Base-by-base conservation (phyloP, 441 rosid genomes). In the Adansonia madagascariensis region DNA sequence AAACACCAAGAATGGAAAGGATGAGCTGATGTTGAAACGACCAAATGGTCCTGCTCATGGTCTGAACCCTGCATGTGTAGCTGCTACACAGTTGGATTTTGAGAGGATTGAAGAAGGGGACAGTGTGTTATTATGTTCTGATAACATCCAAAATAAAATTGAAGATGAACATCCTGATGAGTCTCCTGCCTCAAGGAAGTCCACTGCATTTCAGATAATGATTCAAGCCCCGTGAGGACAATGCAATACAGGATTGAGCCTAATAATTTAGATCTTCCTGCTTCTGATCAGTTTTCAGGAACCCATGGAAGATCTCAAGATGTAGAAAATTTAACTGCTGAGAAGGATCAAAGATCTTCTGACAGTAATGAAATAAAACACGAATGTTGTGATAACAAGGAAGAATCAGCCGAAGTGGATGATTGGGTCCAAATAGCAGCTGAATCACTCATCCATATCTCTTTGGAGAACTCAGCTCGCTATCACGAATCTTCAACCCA, bases 401-500 rank as follows among this genome's bases (percentile, higher is more conserved):
- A 80, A 78, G 81, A 75, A 44, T 76, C 83, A 35, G 74, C 66
- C 39, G 82, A 74, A 74, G 77, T 46, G 14, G 87, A 88, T 78
- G 74, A 47, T 49, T 39, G 72, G 73, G 82, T 86, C 70, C 86
- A 86, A 80, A 75, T 76, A 63, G 98, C 97, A 63, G 98, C 97
- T 12, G 89, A 90, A 75, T 88, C 88, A 52, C 89, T 93, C 50
- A 62, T 93, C 69, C 86, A 70, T 44, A 80, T 91, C 46, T 90
- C 89, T n/a, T 47, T 73, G 35, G 59, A 74, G 50, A 74, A 53
- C 49, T 74, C 84, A 71, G 75, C 79, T 78, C 73, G 77, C 73
- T 57, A 71, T 66, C 86, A 80, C 66, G 85, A 82, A 66, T 79
- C 63, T 62, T 69, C 73, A 43, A 76, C 82, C 24, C 78, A 82